Evolutionary conservation across 352 stramenopile genomes (phyloP).

Genomic region (Pythium utonaiense): DNA sequence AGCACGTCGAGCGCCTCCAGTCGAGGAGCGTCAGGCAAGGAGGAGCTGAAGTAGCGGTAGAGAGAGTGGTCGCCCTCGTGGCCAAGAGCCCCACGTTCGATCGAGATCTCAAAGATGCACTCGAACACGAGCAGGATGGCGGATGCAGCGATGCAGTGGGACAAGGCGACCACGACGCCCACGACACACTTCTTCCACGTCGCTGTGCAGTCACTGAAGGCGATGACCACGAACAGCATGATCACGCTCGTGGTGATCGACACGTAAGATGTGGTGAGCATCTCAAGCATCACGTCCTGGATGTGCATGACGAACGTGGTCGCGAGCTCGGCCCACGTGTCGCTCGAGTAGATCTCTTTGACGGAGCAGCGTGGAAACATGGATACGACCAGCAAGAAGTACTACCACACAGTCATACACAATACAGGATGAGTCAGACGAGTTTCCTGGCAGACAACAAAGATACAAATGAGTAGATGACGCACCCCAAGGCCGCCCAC

Average conservation of each 20-base stretch:
- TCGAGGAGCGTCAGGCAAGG: conserved; percentile 65
- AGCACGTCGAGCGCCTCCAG: conserved; percentile 68
- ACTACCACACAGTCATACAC: conserved; percentile 43
- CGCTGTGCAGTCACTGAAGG: conserved; percentile 75
- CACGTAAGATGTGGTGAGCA: conserved; percentile 72
- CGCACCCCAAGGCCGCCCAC: conserved; percentile 81
- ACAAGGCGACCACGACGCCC: conserved; percentile 44
- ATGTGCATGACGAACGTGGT: conserved; percentile 53
- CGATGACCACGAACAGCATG: conserved; percentile 58
- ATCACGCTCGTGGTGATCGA: conserved; percentile 54
- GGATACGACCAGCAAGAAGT: conserved; percentile 89
- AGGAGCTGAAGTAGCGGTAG: conserved; percentile 75
- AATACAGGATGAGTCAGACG: neutral
- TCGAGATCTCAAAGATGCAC: conserved; percentile 73
- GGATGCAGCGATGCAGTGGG: conserved; percentile 65
- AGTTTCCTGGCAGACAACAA: neutral
- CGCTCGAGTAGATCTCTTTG: conserved; percentile 55
- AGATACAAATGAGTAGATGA: neutral
- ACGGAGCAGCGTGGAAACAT: conserved; percentile 92
- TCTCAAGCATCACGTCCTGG: conserved; percentile 51
- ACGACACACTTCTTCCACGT: conserved; percentile 52
- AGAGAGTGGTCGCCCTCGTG: conserved; percentile 67
- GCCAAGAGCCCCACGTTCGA: conserved; percentile 53
- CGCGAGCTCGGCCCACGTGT: conserved; percentile 41
- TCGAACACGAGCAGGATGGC: conserved; percentile 77